Percentiles rank a stretch among this genome's conserved stretches.
Conservation (phyloP, 1,284 basidiomycete species). For the Microstroma glucosiphilum region DNA sequence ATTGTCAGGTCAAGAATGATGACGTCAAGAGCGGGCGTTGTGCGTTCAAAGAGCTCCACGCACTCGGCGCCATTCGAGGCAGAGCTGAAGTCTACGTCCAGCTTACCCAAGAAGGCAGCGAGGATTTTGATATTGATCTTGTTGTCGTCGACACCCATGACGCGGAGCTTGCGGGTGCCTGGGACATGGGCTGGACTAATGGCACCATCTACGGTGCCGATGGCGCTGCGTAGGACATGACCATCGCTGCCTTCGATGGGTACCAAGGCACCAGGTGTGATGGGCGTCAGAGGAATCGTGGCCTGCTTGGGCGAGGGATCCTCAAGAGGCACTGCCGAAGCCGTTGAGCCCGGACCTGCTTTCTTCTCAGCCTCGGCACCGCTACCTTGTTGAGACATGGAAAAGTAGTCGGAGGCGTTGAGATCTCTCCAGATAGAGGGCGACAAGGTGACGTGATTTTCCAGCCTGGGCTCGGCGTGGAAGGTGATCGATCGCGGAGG, state of each 20-base stretch:
- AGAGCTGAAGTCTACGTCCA: conserved; percentile 69
- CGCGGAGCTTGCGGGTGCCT: conserved; percentile 51
- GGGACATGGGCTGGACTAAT: conserved; percentile 24
- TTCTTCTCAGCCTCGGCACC: no score
- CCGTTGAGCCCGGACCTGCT: no score
- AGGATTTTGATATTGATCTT: conserved; percentile 53
- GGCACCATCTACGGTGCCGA: neutral
- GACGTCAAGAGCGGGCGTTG: conserved; percentile 56
- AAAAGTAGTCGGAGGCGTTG: no score
- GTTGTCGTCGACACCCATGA: conserved; percentile 33
- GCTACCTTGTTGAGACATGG: no score
- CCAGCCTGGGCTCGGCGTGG: conserved; percentile 38
- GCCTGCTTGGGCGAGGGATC: neutral
- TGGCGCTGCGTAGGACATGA: conserved; percentile 49
- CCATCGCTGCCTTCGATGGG: conserved; percentile 55
- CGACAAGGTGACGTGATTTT: conserved; percentile 40
- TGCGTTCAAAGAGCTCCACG: conserved; percentile 64
- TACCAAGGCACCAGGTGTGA: conserved; percentile 51
- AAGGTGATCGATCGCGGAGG: conserved; percentile 44
- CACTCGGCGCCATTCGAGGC: conserved; percentile 79
- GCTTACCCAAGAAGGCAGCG: conserved; percentile 71
- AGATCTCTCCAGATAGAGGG: conserved; percentile 11
- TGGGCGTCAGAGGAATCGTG: conserved; percentile 32
- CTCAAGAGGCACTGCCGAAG: no score
- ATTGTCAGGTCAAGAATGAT: conserved; percentile 72